Evolutionary conservation across 305 asterid species (phyloP).

Genomic region (Plantago coronopus): DNA sequence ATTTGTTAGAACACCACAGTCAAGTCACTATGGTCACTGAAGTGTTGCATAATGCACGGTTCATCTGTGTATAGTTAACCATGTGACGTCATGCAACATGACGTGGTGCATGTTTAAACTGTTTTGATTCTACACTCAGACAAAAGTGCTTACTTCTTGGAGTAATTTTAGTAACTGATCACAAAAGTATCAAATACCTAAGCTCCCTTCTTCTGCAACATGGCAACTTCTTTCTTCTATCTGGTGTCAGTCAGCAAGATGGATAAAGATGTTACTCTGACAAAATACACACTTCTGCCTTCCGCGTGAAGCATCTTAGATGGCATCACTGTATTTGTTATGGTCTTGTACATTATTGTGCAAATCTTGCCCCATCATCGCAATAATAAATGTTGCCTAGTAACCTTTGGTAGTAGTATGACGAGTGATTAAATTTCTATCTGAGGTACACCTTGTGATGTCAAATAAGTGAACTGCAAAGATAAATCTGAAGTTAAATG

Average conservation of each 20-base stretch:
- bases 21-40: no score
- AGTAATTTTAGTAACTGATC: not conserved
- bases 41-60: no score
- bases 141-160: not conserved
- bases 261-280: not conserved
- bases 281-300: not conserved
- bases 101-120: not conserved
- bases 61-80: not conserved
- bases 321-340: not conserved
- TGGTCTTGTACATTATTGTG: not conserved
- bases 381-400: not conserved
- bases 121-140: not conserved
- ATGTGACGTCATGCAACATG: not conserved
- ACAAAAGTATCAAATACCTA: not conserved
- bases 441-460: slow-evolving; percentile 4
- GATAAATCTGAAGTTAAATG: not conserved
- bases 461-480: not conserved
- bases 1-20: no score
- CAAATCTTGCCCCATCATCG: not conserved
- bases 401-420: no score
- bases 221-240: not conserved
- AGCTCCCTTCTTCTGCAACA: not conserved
- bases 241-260: not conserved
- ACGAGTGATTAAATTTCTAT: no score
- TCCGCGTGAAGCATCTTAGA: not conserved